Evolutionary conservation across 2,329 filamentous ascomycete genomes (phyloP), one percentile per base, ranked within the genome.

Genomic region (Purpureocillium takamizusanense): DNA sequence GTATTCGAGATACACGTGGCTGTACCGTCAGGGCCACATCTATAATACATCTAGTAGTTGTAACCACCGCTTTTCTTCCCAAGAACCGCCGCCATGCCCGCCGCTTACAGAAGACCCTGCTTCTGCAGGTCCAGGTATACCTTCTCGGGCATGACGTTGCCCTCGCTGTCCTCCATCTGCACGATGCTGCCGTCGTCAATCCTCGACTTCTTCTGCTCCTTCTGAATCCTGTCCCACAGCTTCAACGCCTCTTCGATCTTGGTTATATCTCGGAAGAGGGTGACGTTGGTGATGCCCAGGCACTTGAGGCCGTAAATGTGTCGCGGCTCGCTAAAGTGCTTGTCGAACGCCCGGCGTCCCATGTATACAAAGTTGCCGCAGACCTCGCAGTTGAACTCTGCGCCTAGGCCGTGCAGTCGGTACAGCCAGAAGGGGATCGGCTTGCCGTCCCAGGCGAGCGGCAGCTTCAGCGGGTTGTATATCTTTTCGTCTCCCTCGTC

Each of bases 281-380:
- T 81, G 2, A 88, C 88, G 55, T 94, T 92, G 7, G 83, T 94
- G 56, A 98, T 92, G 15, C 94, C 94, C 36, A 98, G 66, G 55
- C 90, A 95, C 60, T 94, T 92, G 48, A 98, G 66, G 1, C 92
- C 92, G 56, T 95, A 92, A 35, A 97, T 84, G 56, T 98, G 92
- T 38, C 88, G 72, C 8, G 86, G 81, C 61, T 98, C 92, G 49
- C 89, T 94, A 66, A 98, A 98, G 60, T 98, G 92, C 69, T 98
- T 98, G 58, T 98, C 92, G 52, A 95, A 98, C 1, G 89, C 89
- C 36, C 92, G 78, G 17, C 92, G 76, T 13, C 92, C 92, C 84
- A 95, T 95, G 67, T 97, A 97, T n/a, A 95, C 88, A 54, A 88
- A 95, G 62, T 97, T 97, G 40, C 92, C 92, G 56, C 92, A 98